Evolutionary conservation across 805 yeast species (phyloP), one percentile per base, ranked within the genome.

Genomic region (Teunomyces kruisii): DNA sequence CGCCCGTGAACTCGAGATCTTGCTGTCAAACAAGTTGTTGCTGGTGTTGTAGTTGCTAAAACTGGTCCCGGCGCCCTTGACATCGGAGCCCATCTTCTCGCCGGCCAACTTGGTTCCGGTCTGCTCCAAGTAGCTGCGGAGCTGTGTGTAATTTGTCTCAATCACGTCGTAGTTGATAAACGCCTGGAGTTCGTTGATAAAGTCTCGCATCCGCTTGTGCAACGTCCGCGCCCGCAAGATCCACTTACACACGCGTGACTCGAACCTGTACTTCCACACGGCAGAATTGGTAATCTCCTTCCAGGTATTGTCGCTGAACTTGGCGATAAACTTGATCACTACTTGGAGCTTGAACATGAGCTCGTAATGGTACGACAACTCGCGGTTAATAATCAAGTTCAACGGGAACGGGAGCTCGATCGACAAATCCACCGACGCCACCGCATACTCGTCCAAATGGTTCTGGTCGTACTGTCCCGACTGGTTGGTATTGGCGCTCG

Each of bases 391-490:
- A 1, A 94, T 72, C 19, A 92, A 70, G 56, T 89, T 89, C 40
- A 89, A 65, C 0, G 99, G 99, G 59, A 88, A 94, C 3, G 97
- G 97, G 16, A 91, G 62, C n/a, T 74, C 64, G 6, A 84, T 48
- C 33, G 83, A 81, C 37, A 85, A 63, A 46, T 78, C 79, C 9
- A 85, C 60, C 41, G 76, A 75, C 39, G 81, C 70, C 1, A 84
- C 69, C 1, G 80, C 57, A 38, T 70, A 72, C 24, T 70, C 58
- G 29, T 51, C 52, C n/a, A 46, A 43, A 14, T 48, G 51, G 44
- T 51, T 49, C 16, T 40, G 51, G 29, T 47, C 51, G 17, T 37
- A 30, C 10, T 16, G 30, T 5, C 22, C 26, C 7, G 32, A 22
- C 9, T 14, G 8, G 28, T 36, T 28, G 17, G 39, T 32, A 16